A percentile compares a stretch with the other conserved stretches of the same genome.
phyloP scores from a whole-genome alignment of 1,284 basidiomycete species.

The Naganishia sp. region DNA sequence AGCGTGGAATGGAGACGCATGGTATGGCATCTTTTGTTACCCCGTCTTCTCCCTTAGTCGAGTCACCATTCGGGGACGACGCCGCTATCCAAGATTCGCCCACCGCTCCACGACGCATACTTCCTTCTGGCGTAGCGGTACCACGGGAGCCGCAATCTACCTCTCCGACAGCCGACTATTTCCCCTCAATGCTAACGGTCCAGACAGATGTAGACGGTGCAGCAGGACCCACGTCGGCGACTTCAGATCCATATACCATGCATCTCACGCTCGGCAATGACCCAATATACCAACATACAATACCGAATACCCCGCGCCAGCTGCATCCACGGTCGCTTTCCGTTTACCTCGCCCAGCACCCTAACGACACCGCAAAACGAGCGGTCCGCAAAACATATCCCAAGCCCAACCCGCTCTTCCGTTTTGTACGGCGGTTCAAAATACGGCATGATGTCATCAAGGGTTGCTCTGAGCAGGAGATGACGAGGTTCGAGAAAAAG shows the following conservation, averaged over 20 bases:
- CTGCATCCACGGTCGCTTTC: slow-evolving; percentile 40
- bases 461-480: slow-evolving; percentile 46
- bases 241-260: slow-evolving; percentile 24
- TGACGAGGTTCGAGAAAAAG: slow-evolving; percentile 40
- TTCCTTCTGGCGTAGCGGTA: not conserved
- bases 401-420: slow-evolving; percentile 43
- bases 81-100: slow-evolving; percentile 1
- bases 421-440: slow-evolving; percentile 45
- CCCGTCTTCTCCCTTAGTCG: not conserved
- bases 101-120: not conserved
- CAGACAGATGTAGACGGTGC: slow-evolving; percentile 1
- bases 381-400: slow-evolving; percentile 48
- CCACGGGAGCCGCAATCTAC: not conserved
- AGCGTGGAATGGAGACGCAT: not conserved
- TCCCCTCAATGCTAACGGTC: slow-evolving; percentile 6
- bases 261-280: slow-evolving; percentile 12
- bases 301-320: slow-evolving; percentile 22
- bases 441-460: slow-evolving; percentile 52
- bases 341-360: slow-evolving; percentile 44
- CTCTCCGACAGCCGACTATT: slow-evolving; percentile 16
- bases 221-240: slow-evolving; percentile 5
- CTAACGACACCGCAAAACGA: slow-evolving; percentile 40
- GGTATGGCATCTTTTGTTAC: not conserved
- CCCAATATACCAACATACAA: slow-evolving; percentile 22
- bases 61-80: slow-evolving; percentile 23